phyloP scores from a whole-genome alignment of 2,329 filamentous ascomycete genomes.

The Paecilomyces variotii region DNA sequence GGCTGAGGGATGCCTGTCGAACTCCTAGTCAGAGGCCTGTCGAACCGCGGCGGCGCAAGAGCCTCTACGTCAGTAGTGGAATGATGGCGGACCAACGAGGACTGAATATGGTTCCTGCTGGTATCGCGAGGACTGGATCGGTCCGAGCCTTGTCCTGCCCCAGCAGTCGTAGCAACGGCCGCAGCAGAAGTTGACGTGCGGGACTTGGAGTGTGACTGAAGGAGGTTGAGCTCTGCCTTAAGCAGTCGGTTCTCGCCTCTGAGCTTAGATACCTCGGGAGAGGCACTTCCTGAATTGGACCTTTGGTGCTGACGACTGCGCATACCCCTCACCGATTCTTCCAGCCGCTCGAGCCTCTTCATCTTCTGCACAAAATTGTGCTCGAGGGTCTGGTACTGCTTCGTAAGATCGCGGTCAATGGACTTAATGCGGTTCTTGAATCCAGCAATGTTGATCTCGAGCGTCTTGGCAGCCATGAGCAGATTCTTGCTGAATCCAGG shows the following conservation, averaged over 20 bases:
- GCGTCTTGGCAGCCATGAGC: slow-evolving; percentile 73
- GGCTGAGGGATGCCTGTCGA: slow-evolving; percentile 27
- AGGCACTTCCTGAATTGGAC: slow-evolving; percentile 22
- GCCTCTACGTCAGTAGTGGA: slow-evolving; percentile 44
- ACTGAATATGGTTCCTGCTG: slow-evolving; percentile 24
- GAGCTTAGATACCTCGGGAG: slow-evolving; percentile 51
- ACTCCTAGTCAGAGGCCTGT: slow-evolving; percentile 21
- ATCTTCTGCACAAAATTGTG: slow-evolving; percentile 68
- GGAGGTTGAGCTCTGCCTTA: slow-evolving; percentile 57
- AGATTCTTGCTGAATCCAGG: slow-evolving; percentile 87
- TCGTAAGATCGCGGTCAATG: slow-evolving; percentile 84
- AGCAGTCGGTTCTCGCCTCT: slow-evolving; percentile 54
- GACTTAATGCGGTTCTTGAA: slow-evolving; percentile 74
- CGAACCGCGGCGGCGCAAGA: slow-evolving; percentile 15
- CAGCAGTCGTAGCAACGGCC: slow-evolving; percentile 30
- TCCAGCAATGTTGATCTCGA: slow-evolving; percentile 69
- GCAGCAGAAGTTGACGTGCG: slow-evolving; percentile 38
- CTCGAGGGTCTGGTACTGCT: slow-evolving; percentile 83
- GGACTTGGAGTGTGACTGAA: slow-evolving; percentile 57
- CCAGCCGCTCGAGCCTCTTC: slow-evolving; percentile 81
- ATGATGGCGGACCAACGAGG: slow-evolving; percentile 48
- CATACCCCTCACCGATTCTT: slow-evolving; percentile 65
- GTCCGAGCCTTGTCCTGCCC: slow-evolving; percentile 26
- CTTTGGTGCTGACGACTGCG: slow-evolving; percentile 24
- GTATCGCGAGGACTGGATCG: slow-evolving; percentile 15